A percentile compares a stretch with the other conserved stretches of the same genome.
These are phyloP conservation scores for Agaricus subrufescens DNA, from an alignment of 768 basidiomycete species.

Conservation along the genomic window DNA sequence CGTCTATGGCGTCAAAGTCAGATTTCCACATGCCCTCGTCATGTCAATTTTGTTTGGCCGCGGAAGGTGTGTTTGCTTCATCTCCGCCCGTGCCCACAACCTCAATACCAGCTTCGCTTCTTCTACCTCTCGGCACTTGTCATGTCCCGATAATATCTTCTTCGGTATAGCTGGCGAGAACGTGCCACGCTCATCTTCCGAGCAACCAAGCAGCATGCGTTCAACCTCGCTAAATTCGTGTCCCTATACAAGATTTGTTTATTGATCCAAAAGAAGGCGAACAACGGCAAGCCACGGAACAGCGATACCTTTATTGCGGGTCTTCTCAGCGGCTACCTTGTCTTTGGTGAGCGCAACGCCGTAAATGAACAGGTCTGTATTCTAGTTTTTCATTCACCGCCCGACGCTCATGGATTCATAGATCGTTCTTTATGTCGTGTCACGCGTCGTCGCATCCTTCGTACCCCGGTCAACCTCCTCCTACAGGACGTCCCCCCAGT, in stretches of 20 bases:
- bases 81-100: conserved; percentile 2
- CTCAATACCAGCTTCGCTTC: not conserved
- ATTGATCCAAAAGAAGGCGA: conserved; percentile 75
- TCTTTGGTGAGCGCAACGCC: conserved; percentile 82
- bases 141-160: not conserved
- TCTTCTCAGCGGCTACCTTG: conserved; percentile 84
- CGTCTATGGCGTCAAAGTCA: conserved; percentile 86
- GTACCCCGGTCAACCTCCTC: conserved; percentile 70
- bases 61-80: conserved; percentile 65
- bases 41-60: conserved; percentile 94
- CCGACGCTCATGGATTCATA: conserved; percentile 23
- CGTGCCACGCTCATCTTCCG: conserved; percentile 66
- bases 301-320: conserved; percentile 92
- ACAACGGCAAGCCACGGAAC: conserved; percentile 76
- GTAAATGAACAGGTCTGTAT: conserved; percentile 84
- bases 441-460: conserved; percentile 87
- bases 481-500: conserved; percentile 41
- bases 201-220: conserved; percentile 86
- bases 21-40: conserved; percentile 94
- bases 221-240: conserved; percentile 93
- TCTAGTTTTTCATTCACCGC: not conserved
- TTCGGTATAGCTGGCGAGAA: conserved; percentile 58
- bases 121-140: not conserved
- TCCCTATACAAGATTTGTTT: conserved; percentile 86
- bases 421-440: conserved; percentile 96